A percentile compares a stretch with the other conserved stretches of the same genome.
These are phyloP conservation scores for Pholiota conissans DNA, from an alignment of 768 basidiomycete genomes.

Conservation along the genomic window DNA sequence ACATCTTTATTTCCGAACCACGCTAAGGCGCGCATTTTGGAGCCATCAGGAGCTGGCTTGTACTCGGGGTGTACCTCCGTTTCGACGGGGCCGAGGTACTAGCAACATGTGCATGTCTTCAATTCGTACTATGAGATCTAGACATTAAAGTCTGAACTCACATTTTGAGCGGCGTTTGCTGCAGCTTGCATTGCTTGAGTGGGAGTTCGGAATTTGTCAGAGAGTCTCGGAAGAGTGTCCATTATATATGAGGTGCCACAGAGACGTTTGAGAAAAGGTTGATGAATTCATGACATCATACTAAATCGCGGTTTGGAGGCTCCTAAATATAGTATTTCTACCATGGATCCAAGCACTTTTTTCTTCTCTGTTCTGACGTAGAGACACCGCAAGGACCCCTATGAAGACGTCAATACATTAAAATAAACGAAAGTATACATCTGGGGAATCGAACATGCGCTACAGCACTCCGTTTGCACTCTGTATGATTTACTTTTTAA, in stretches of 20 bases:
- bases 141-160: conserved; percentile 8
- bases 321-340: background rate
- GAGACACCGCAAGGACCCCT: too few species aligned
- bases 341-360: too few species aligned
- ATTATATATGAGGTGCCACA: background rate
- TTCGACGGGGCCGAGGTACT: conserved; percentile 40
- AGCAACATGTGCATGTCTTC: background rate
- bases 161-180: conserved; percentile 27
- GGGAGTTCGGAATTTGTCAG: background rate
- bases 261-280: too few species aligned
- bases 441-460: too few species aligned
- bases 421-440: too few species aligned
- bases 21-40: conserved; percentile 66
- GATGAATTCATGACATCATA: background rate
- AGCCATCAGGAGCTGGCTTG: conserved; percentile 48
- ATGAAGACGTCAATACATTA: too few species aligned
- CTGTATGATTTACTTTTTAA: too few species aligned
- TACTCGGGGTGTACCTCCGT: conserved; percentile 44
- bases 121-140: background rate
- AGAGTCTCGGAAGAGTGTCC: background rate
- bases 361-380: too few species aligned
- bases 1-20: conserved; percentile 63
- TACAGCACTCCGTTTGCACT: too few species aligned
- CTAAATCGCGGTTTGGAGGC: background rate
- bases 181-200: conserved; percentile 30